Conservation (phyloP, 2,329 filamentous ascomycete species). For the Pseudogymnoascus sp. region DNA sequence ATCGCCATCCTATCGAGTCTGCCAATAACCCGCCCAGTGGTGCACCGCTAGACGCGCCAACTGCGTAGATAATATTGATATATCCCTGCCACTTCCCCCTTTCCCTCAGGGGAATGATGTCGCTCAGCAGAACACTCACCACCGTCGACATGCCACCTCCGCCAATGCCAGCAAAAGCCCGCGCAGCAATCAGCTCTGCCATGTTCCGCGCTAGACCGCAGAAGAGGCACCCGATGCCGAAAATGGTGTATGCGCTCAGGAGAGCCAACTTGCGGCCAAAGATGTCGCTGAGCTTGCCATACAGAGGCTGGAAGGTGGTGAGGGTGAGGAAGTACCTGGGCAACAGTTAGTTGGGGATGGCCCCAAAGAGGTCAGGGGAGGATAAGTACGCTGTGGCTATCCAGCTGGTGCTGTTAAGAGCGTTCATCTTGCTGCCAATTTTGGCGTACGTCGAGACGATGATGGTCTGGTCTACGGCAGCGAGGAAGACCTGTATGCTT, state of each 20-base stretch:
- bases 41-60: constrained; percentile 61
- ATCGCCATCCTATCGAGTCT: constrained; percentile 69
- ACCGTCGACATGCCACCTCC: constrained; percentile 67
- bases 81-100: constrained; percentile 67
- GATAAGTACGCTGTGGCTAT: constrained; percentile 50
- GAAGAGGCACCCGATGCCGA: constrained; percentile 56
- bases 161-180: constrained; percentile 52
- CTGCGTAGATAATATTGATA: constrained; percentile 65
- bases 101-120: constrained; percentile 62
- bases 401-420: constrained; percentile 69
- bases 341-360: background rate
- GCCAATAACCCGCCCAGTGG: constrained; percentile 66
- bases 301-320: constrained; percentile 68
- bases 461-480: constrained; percentile 69
- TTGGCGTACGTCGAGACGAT: constrained; percentile 69
- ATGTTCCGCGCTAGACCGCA: constrained; percentile 60
- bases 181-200: constrained; percentile 56
- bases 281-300: constrained; percentile 64
- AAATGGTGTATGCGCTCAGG: constrained; percentile 56
- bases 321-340: constrained; percentile 63
- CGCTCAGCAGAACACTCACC: constrained; percentile 61
- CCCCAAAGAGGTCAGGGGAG: background rate
- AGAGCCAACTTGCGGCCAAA: constrained; percentile 62
- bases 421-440: constrained; percentile 69
- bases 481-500: constrained; percentile 56